Conservation (phyloP, 192 early-diverging fungal genomes). For the Helicostylum pulchrum region DNA sequence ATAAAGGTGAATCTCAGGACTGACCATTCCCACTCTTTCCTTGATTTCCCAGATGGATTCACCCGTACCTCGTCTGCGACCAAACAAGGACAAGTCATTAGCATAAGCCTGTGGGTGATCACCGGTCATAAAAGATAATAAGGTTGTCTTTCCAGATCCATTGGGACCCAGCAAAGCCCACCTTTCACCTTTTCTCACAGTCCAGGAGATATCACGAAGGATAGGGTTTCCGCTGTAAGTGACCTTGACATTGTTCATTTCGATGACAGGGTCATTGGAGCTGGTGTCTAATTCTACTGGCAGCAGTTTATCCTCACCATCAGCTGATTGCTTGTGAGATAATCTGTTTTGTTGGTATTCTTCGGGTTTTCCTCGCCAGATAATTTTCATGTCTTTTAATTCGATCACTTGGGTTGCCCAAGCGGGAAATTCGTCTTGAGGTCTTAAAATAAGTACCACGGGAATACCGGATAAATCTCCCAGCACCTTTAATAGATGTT, state of each 20-base stretch:
- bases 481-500: conserved; percentile 33
- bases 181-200: conserved; percentile 42
- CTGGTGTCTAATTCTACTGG: conserved; percentile 18
- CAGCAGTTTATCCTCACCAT: conserved; percentile 22
- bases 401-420: conserved; percentile 54
- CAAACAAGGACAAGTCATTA: conserved; percentile 52
- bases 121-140: conserved; percentile 51
- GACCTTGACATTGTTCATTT: conserved; percentile 46
- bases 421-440: conserved; percentile 50
- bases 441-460: conserved; percentile 46
- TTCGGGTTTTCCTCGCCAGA: conserved; percentile 34
- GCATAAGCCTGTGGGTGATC: conserved; percentile 61
- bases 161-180: conserved; percentile 56
- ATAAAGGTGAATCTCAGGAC: conserved; percentile 57
- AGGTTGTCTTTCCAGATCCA: conserved; percentile 56
- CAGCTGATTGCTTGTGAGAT: conserved; percentile 20
- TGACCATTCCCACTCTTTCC: conserved; percentile 39
- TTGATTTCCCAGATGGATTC: conserved; percentile 64
- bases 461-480: conserved; percentile 19
- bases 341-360: conserved; percentile 29
- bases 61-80: conserved; percentile 46
- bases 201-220: conserved; percentile 46
- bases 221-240: conserved; percentile 39
- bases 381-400: conserved; percentile 32
- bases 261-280: conserved; percentile 30